Evolutionary conservation across 148 eudicot species (phyloP), one percentile per base, ranked within the genome.

Genomic region (Cornus florida): DNA sequence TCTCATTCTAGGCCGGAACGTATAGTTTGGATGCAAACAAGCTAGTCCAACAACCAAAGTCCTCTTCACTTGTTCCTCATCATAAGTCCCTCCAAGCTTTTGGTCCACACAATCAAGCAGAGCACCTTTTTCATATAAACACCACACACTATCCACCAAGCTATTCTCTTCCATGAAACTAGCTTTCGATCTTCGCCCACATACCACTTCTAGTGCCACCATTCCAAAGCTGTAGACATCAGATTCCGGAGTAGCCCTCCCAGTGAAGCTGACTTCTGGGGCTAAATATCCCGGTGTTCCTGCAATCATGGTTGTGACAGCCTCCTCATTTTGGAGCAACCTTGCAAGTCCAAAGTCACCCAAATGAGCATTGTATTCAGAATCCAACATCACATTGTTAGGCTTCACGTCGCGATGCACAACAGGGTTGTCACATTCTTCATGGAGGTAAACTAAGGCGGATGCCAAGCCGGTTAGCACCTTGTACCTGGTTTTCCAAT

Each of bases 231-330:
- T 93, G 59, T 91, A 93, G 32, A 91, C 91, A 35, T 93, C 97
- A 0, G 92, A 87, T 41, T 91, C 93, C 0, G 91, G 86, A 10
- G 97, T 88, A 0, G 93, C 97, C 71, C 86, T 85, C 0, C 97
- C 97, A 1, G 91, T 93, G 77, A 83, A 90, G 69, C 89, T 85
- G 7, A 93, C 97, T 48, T 93, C 97, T 0, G 97, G 97, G 3
- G 97, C 97, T 50, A 93, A 75, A 78, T 93, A 93, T 5, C 97
- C 97, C 46, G 87, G 82, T 9, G 97, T 93, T 50, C 97, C 94
- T 0, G 93, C 97, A 33, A 91, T 90, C 85, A 89, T 81, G 6
- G 97, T 92, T 41, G 91, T 89, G 46, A 86, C 90, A 1, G 86
- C 84, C 20, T 84, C 72, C 3, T 85, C 78, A 68, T 84, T 83